Conservation (phyloP, 805 yeast species). For the Suhomyces pyralidae region DNA sequence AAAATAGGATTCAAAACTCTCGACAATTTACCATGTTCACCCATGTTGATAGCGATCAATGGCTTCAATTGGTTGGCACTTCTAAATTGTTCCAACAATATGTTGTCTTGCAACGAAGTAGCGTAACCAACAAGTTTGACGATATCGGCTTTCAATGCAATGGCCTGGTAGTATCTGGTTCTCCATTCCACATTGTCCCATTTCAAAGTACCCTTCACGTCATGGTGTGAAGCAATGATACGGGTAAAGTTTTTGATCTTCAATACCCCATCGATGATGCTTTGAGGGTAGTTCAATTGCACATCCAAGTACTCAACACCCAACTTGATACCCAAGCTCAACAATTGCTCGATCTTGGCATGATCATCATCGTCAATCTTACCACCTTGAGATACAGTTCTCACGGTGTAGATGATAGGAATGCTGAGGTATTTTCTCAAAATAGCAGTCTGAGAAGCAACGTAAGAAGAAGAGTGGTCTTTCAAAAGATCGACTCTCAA, state of each 20-base stretch:
- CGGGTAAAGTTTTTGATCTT: conserved; percentile 57
- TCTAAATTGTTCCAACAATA: conserved; percentile 69
- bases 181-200: conserved; percentile 79
- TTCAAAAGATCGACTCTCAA: conserved; percentile 72
- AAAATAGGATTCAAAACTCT: conserved; percentile 70
- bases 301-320: conserved; percentile 83
- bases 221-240: conserved; percentile 83
- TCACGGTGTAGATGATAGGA: conserved; percentile 79
- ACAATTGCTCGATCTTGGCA: conserved; percentile 48
- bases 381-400: conserved; percentile 83
- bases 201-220: conserved; percentile 54
- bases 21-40: conserved; percentile 71
- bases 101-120: conserved; percentile 58
- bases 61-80: conserved; percentile 53
- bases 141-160: conserved; percentile 62
- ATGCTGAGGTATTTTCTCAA: conserved; percentile 61
- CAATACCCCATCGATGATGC: conserved; percentile 49
- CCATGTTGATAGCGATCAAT: conserved; percentile 81
- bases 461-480: conserved; percentile 49
- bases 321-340: conserved; percentile 62
- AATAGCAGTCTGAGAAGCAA: conserved; percentile 69
- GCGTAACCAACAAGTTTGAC: conserved; percentile 86
- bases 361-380: conserved; percentile 60
- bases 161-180: conserved; percentile 64
- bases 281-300: conserved; percentile 66